Conservation (phyloP, 2,329 filamentous ascomycete genomes). For the Huntiella moniliformis region DNA sequence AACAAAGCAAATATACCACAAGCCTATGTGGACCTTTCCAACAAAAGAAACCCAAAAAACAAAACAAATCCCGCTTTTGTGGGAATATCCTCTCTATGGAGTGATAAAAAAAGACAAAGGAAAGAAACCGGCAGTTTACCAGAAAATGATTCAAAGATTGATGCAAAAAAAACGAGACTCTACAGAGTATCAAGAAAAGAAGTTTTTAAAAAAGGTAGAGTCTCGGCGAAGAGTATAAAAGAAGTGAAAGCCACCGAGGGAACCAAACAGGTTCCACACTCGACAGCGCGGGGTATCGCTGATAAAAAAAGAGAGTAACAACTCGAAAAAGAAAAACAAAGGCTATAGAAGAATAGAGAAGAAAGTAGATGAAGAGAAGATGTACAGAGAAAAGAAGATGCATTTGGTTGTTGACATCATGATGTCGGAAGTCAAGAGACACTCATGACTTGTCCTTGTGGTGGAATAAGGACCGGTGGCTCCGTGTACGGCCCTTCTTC, state of each 20-base stretch:
- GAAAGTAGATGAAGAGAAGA: not conserved
- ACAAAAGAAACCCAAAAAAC: not conserved
- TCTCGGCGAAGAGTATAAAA: slow-evolving; percentile 4
- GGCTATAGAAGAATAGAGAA: not conserved
- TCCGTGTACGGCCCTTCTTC: slow-evolving; percentile 54
- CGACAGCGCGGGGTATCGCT: slow-evolving; percentile 14
- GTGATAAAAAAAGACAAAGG: no score
- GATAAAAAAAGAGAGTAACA: slow-evolving; percentile 17
- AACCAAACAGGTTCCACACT: not conserved
- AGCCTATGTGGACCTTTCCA: not conserved
- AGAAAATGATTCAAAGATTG: no score
- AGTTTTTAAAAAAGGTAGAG: not conserved
- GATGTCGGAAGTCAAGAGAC: not conserved
- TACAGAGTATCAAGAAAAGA: not conserved
- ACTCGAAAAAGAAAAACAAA: no score
- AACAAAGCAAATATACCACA: not conserved
- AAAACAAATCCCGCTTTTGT: no score
- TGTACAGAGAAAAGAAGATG: not conserved
- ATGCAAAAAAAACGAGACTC: no score
- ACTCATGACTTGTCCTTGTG: slow-evolving; percentile 18
- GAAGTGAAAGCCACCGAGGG: slow-evolving; percentile 15
- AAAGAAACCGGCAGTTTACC: no score
- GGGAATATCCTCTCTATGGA: no score
- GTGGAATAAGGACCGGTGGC: slow-evolving; percentile 50
- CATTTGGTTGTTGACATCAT: not conserved